Percentiles rank a stretch among this genome's conserved stretches.
phyloP scores from a whole-genome alignment of 495 filamentous ascomycete genomes.

The Talaromyces adpressus region DNA sequence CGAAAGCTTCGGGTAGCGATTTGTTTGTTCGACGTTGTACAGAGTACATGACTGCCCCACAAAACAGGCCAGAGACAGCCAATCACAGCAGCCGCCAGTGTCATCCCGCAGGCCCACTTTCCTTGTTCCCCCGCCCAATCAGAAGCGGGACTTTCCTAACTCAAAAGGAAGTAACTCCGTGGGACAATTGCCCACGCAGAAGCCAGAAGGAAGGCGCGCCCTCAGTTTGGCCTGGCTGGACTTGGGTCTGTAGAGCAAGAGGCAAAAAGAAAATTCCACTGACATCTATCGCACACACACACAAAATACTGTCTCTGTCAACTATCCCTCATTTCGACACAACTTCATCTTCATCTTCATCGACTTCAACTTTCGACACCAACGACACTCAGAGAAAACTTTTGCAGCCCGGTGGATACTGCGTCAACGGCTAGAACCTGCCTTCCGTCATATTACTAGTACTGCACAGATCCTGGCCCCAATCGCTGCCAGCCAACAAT shows the following conservation, averaged over 20 bases:
- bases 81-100: not conserved
- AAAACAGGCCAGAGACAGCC: not conserved
- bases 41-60: not conserved
- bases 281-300: not conserved
- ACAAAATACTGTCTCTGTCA: not conserved
- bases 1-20: not conserved
- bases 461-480: conserved; percentile 4
- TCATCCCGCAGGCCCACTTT: not conserved
- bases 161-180: not conserved
- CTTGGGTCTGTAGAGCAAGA: not conserved
- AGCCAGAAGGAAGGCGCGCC: not conserved
- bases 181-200: not conserved
- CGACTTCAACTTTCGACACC: not conserved
- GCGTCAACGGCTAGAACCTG: not conserved
- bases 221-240: not conserved
- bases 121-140: not conserved
- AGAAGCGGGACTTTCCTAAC: not conserved
- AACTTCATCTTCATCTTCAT: not conserved
- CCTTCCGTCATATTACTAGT: not conserved
- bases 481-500: conserved; percentile 5
- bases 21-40: not conserved
- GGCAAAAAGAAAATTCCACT: not conserved
- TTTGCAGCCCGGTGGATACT: not conserved
- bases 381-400: not conserved
- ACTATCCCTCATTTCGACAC: not conserved